Conservation (phyloP, 164 flowering plant species). For the Buxus sempervirens region DNA sequence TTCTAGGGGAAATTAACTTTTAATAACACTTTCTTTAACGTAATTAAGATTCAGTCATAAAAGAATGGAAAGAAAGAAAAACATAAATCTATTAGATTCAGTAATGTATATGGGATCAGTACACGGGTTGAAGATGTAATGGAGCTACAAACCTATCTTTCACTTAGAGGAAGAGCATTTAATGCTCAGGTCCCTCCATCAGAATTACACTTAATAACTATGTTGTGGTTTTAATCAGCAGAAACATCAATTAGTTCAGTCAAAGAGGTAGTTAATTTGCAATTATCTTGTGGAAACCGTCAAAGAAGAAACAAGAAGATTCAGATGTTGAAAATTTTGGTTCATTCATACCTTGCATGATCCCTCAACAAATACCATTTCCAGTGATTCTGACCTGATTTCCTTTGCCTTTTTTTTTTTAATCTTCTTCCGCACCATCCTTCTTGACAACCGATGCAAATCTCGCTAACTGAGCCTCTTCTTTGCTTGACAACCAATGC, state of each 20-base stretch:
- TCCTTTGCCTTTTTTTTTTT: constrained; percentile 90
- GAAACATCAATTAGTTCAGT: constrained; percentile 9
- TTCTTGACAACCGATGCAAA: constrained; percentile 53
- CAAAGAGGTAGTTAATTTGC: constrained; percentile 9
- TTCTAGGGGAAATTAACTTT: too few relatives aligned
- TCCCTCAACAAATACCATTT: not conserved
- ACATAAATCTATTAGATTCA: too few relatives aligned
- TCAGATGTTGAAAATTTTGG: not conserved
- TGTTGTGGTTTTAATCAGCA: constrained; percentile 28
- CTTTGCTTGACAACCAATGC: too few relatives aligned
- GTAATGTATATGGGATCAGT: too few relatives aligned
- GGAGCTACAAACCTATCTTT: too few relatives aligned
- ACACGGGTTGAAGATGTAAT: too few relatives aligned
- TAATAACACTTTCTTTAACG: too few relatives aligned
- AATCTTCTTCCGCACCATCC: constrained; percentile 71
- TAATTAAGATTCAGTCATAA: too few relatives aligned
- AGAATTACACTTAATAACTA: constrained; percentile 44
- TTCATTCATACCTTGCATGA: not conserved
- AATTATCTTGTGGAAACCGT: constrained; percentile 52
- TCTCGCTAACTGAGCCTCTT: constrained; percentile 86
- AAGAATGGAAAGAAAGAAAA: too few relatives aligned
- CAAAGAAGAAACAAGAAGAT: constrained; percentile 8
- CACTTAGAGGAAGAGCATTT: constrained; percentile 7
- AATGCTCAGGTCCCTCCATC: constrained; percentile 40
- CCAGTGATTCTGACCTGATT: constrained; percentile 44